phyloP scores from a whole-genome alignment of 352 stramenopile genomes.

The Phytophthora pluvialis region DNA sequence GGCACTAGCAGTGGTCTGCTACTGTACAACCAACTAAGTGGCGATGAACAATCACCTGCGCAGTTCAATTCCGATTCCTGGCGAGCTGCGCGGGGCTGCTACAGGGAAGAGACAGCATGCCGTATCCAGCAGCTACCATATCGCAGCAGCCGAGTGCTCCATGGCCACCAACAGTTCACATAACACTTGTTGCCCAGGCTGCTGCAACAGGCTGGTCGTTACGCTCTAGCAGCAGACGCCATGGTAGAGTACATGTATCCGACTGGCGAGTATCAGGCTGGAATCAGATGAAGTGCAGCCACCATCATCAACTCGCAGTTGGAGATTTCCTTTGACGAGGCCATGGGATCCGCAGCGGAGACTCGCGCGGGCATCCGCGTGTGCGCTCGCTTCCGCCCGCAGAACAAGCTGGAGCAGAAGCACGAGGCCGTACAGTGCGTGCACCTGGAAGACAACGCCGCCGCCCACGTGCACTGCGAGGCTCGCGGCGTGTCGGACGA shows the following conservation, averaged over 20 bases:
- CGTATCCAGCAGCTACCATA: too few species aligned
- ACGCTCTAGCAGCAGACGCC: too few species aligned
- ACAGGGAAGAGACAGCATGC: too few species aligned
- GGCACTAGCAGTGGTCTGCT: too few species aligned
- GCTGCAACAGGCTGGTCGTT: too few species aligned
- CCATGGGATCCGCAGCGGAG: conserved; percentile 32
- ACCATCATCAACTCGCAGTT: not conserved
- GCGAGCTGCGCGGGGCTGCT: too few species aligned
- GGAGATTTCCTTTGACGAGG: not conserved
- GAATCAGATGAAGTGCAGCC: conserved; percentile 22
- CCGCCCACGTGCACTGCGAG: conserved; percentile 45
- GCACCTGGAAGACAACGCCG: conserved; percentile 52
- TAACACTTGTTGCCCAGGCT: too few species aligned
- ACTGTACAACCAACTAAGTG: too few species aligned
- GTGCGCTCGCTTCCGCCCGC: conserved; percentile 74
- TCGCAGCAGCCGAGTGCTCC: too few species aligned
- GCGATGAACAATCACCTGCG: too few species aligned
- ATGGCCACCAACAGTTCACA: too few species aligned
- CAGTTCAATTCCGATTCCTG: too few species aligned
- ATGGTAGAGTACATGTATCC: not conserved
- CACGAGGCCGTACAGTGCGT: conserved; percentile 72
- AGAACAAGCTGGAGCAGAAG: conserved; percentile 80
- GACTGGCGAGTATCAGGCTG: conserved; percentile 14
- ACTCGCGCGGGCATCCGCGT: conserved; percentile 64
- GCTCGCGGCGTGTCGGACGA: conserved; percentile 35